Conservation (phyloP, 2,329 filamentous ascomycete genomes). For the Fusarium devonianum region DNA sequence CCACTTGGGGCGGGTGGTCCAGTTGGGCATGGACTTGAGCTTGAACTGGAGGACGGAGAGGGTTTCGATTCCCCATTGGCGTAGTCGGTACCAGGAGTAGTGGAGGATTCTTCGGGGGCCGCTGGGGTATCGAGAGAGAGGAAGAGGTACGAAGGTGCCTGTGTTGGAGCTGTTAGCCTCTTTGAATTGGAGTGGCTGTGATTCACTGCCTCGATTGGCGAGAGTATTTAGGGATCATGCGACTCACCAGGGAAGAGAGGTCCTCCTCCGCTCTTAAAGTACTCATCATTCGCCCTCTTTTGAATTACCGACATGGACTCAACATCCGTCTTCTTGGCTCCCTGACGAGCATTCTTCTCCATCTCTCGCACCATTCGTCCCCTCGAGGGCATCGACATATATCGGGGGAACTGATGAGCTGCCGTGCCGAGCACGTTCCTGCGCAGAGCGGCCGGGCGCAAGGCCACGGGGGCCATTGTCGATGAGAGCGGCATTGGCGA, state of each 20-base stretch:
- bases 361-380: conserved; percentile 42
- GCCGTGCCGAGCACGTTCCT: conserved; percentile 30
- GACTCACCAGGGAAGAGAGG: conserved; percentile 47
- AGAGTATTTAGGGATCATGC: not conserved
- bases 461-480: conserved; percentile 27
- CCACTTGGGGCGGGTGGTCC: conserved; percentile 53
- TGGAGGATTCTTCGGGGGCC: conserved; percentile 40
- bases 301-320: conserved; percentile 45
- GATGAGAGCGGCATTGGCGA: conserved; percentile 30
- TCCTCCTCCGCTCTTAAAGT: conserved; percentile 45
- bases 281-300: conserved; percentile 43
- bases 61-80: conserved; percentile 47
- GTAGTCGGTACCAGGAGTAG: conserved; percentile 50
- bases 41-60: conserved; percentile 49
- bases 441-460: conserved; percentile 35
- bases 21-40: conserved; percentile 54
- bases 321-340: conserved; percentile 36
- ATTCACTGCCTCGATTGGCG: conserved; percentile 8
- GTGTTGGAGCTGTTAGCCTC: conserved; percentile 2
- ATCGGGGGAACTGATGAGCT: conserved; percentile 36
- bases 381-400: conserved; percentile 39
- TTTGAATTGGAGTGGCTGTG: not conserved
- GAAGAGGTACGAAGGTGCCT: conserved; percentile 60
- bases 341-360: conserved; percentile 35
- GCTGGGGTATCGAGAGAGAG: conserved; percentile 46